Evolutionary conservation across 129 eudicot genomes (phyloP).

Genomic region (Lactuca sativa): DNA sequence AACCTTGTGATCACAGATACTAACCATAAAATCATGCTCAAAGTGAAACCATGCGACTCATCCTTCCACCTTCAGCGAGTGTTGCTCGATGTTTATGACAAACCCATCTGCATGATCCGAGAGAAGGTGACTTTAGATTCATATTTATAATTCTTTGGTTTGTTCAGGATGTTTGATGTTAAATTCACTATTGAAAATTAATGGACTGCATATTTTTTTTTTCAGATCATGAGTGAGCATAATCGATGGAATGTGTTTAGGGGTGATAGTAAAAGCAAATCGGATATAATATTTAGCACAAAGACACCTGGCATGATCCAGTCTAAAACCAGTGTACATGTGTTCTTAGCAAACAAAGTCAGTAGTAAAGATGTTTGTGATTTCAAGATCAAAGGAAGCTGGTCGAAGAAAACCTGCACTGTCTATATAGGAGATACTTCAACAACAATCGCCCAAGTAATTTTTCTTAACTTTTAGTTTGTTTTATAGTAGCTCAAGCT

Average conservation of each 20-base stretch:
- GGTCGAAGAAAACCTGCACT: constrained; percentile 31
- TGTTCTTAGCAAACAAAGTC: constrained; percentile 20
- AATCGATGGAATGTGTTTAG: constrained; percentile 23
- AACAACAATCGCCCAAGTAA: constrained; percentile 37
- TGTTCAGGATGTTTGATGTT: too few relatives aligned
- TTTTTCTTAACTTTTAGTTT: background rate
- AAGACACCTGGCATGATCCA: constrained; percentile 12
- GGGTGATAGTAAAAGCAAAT: constrained; percentile 5
- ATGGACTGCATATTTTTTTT: background rate
- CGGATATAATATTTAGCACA: constrained; percentile 26
- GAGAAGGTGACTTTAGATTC: background rate
- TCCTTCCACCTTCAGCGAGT: background rate
- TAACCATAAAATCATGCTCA: constrained; percentile 8
- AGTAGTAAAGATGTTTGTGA: constrained; percentile 10
- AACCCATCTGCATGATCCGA: background rate
- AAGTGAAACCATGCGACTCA: constrained; percentile 12
- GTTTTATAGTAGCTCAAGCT: too few relatives aligned
- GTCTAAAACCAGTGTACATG: constrained; percentile 16
- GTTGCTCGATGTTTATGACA: background rate
- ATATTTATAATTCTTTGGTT: background rate
- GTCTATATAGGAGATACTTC: constrained; percentile 36
- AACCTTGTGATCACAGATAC: constrained; percentile 13
- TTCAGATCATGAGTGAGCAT: constrained; percentile 11
- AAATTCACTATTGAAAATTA: background rate
- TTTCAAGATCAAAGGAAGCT: constrained; percentile 39